Evolutionary conservation across 495 filamentous ascomycete species (phyloP), one percentile per base, ranked within the genome.

Genomic region (Lasiosphaeria miniovina): DNA sequence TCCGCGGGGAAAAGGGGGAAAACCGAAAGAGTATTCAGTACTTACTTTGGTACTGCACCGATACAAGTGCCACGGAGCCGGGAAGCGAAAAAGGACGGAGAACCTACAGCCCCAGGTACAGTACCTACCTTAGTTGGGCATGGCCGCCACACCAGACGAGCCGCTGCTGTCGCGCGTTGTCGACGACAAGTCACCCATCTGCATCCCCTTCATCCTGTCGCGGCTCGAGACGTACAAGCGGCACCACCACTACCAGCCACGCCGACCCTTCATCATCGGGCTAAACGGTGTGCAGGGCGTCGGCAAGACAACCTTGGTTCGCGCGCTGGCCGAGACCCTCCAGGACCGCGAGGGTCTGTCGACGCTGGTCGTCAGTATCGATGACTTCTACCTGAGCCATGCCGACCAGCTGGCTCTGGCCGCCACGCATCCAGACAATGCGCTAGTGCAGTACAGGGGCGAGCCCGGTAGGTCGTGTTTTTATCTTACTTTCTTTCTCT

Each of bases 291-390:
- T 95, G 14, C 92, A 96, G 71, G 93, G 93, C 51, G 89, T 88
- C 49, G 93, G 93, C 45, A 98, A 98, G 75, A 93, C 92, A 1
- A 93, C 92, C 4, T 79, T 97, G 64, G 92, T 93, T 6, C 83
- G 84, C 34, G 80, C 81, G 8, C 82, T 96, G 24, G 76, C 84
- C 51, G 65, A 80, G 17, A 86, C 82, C n/a, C 83, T 96, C 40
- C 77, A 79, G 55, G 77, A 80, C n/a, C 79, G 83, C 32, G 82
- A 90, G 71, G 81, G 78, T 9, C 80, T 96, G 43, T 76, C 84
- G 55, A 90, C 90, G 4, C 77, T 89, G 38, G 90, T 93, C 7
- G 79, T 91, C 66, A 93, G 89, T 67, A 91, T 96, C 57, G 93
- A 97, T 71, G 93, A 98, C 72, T 84, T 97, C 57, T 97, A 97